A percentile compares a stretch with the other conserved stretches of the same genome.
Evolutionary conservation across 129 eudicot species (phyloP).

Genomic region (Helianthus tuberosus): DNA sequence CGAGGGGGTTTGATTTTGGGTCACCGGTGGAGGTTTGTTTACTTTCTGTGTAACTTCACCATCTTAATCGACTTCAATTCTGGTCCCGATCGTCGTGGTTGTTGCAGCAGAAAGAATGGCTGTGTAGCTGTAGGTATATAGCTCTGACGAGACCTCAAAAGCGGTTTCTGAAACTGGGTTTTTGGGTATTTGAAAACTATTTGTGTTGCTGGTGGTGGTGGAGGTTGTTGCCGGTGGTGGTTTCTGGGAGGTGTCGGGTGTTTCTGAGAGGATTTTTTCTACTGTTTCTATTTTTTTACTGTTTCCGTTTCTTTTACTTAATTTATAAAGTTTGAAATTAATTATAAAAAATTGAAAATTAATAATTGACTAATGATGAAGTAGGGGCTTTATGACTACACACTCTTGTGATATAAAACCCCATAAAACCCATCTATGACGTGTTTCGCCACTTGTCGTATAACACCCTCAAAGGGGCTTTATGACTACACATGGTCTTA

Average conservation of each 20-base stretch:
- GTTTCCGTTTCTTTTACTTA: too few relatives aligned
- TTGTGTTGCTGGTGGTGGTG: neutral
- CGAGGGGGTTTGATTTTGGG: too few relatives aligned
- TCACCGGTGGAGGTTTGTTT: constrained; percentile 11
- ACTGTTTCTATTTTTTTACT: constrained; percentile 1
- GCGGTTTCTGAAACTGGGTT: constrained; percentile 2
- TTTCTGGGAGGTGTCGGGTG: neutral
- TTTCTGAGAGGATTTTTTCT: constrained; percentile 14
- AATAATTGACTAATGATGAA: too few relatives aligned
- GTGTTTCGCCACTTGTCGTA: too few relatives aligned
- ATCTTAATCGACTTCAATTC: neutral
- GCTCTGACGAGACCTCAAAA: constrained; percentile 24
- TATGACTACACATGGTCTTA: too few relatives aligned
- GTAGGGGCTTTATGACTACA: too few relatives aligned
- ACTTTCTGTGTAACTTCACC: constrained; percentile 29
- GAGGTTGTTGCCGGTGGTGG: neutral
- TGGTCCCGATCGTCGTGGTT: constrained; percentile 10
- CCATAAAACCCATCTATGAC: too few relatives aligned
- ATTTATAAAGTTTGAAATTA: too few relatives aligned
- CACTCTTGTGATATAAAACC: too few relatives aligned
- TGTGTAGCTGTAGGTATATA: constrained; percentile 14
- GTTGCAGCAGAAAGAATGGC: constrained; percentile 24
- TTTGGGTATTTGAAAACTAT: neutral
- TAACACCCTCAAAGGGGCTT: too few relatives aligned
- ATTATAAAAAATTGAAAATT: too few relatives aligned